Evolutionary conservation across 2,329 filamentous ascomycete genomes (phyloP).

Genomic region (Phyllosticta ampelicida): DNA sequence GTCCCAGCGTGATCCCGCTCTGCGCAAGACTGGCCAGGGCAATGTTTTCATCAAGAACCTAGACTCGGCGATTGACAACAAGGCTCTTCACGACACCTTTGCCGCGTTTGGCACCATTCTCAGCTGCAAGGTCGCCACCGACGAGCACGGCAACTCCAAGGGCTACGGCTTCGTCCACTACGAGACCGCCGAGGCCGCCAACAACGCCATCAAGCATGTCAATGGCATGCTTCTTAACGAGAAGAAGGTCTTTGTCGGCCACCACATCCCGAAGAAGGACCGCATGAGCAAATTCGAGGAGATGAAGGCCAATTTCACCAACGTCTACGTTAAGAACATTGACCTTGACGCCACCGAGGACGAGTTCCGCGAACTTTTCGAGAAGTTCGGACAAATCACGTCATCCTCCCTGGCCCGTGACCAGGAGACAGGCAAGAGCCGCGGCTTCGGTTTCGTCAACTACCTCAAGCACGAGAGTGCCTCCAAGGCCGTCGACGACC

Average conservation of each 20-base stretch:
- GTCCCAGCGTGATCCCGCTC: constrained; percentile 97
- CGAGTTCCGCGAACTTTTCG: constrained; percentile 87
- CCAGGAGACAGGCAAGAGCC: constrained; percentile 73
- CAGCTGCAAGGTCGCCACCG: constrained; percentile 98
- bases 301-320: constrained; percentile 99
- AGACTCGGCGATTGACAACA: constrained; percentile 98
- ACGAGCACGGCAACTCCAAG: constrained; percentile 94
- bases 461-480: constrained; percentile 87
- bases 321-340: constrained; percentile 99
- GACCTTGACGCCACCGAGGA: constrained; percentile 75
- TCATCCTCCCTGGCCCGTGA: constrained; percentile 90
- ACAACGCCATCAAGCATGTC: constrained; percentile 97
- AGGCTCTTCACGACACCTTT: constrained; percentile 98
- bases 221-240: constrained; percentile 99
- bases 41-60: constrained; percentile 99
- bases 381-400: constrained; percentile 86
- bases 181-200: constrained; percentile 95
- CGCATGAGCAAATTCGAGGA: constrained; percentile 99
- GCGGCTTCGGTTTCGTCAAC: constrained; percentile 94
- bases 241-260: constrained; percentile 99
- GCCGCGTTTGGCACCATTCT: constrained; percentile 97
- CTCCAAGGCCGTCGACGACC: constrained; percentile 72
- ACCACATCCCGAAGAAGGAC: constrained; percentile 99
- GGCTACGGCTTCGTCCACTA: constrained; percentile 99
- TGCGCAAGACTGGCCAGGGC: constrained; percentile 98